phyloP scores from a whole-genome alignment of 306 rosid species.

The Styphnolobium japonicum region DNA sequence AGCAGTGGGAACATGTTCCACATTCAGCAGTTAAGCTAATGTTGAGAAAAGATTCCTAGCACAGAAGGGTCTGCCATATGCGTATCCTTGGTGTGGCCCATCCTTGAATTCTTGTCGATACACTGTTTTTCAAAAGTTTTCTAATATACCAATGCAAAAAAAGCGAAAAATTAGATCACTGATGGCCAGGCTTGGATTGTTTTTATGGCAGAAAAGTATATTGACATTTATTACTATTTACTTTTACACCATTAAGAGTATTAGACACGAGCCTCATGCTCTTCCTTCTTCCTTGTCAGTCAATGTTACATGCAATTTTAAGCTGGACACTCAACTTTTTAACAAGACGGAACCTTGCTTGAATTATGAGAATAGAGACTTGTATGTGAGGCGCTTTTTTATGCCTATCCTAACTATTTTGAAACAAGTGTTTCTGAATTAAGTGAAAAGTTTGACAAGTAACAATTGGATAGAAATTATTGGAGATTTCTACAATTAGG shows the following conservation, averaged over 20 bases:
- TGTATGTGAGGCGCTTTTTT: not conserved
- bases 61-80: conserved; percentile 41
- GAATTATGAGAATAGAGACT: conserved; percentile 6
- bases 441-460: conserved; percentile 16
- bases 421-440: conserved; percentile 17
- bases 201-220: not conserved
- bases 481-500: conserved; percentile 24
- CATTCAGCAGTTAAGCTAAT: conserved; percentile 32
- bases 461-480: conserved; percentile 27
- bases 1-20: conserved; percentile 35
- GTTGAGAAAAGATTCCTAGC: conserved; percentile 38
- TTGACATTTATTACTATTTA: not conserved
- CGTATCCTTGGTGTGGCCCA: conserved; percentile 55
- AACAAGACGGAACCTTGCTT: not conserved
- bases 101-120: conserved; percentile 75
- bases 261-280: not conserved
- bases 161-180: no score
- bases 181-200: not conserved
- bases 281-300: not conserved
- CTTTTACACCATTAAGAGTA: not conserved
- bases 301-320: not conserved
- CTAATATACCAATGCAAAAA: not conserved
- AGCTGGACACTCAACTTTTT: not conserved
- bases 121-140: conserved; percentile 28
- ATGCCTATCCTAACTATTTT: conserved; percentile 2